Base-by-base conservation (phyloP, 768 basidiomycete genomes). In the Agaricus blazei region DNA sequence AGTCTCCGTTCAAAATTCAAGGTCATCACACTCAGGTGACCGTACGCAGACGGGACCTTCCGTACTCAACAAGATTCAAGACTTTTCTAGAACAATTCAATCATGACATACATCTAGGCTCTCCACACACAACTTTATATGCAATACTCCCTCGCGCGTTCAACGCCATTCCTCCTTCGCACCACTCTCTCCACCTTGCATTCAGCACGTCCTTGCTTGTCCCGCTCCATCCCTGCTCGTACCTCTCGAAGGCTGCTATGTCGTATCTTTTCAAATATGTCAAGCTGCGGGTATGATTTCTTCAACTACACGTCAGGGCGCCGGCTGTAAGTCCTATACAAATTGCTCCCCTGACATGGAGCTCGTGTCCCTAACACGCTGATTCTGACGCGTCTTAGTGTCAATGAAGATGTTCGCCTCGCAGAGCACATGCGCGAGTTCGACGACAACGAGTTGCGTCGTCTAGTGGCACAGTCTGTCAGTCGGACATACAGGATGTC, bases 381-480 rank as follows among this genome's bases (percentile, higher is more conserved):
- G 19, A 19, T 19, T 67, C 58, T 53, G 40, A 57, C 52, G 48
- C 59, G 38, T 68, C 66, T 64, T 19, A 76, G 75, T 51, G 41
- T 68, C 61, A 77, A 78, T 65, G 64, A 75, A 56, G 70, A 48
- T 56, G 75, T 78, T 72, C 78, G 77, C 63, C 76, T 60, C 59
- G 62, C 58, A 67, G 77, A 82, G 67, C 77, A 74, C 52, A 75
- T 63, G 51, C 69, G 37, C 51, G 66, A 59, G 14, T 78, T 79
- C 68, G 51, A 78, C 48, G 69, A 73, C 69, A 64, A 60, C 3
- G 63, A 53, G 64, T 70, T 77, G n/a, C 29, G 67, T 70, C 71
- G 67, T 66, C 73, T 80, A 64, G 73, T 75, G 56, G 76, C 76
- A 6, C n/a, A 73, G 66, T 72, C 76, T 29, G 68, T 78, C 12